Evolutionary conservation across 441 rosid genomes (phyloP).

Genomic region (Manihot esculenta): DNA sequence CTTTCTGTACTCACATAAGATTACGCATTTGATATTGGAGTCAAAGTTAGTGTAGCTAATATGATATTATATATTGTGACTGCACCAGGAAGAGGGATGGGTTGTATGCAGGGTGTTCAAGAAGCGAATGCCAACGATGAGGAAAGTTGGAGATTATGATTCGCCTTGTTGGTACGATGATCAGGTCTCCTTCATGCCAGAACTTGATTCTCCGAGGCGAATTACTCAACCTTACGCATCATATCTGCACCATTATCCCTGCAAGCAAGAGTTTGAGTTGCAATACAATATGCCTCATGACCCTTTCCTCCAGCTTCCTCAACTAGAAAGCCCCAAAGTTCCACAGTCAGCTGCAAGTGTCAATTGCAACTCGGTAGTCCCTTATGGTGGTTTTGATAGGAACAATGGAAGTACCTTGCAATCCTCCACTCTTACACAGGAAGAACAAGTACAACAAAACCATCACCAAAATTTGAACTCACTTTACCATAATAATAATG

Average conservation of each 20-base stretch:
- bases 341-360: conserved; percentile 44
- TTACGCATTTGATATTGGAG: too few relatives aligned
- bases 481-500: conserved; percentile 28
- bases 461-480: conserved; percentile 55
- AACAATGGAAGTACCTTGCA: conserved; percentile 51
- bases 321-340: conserved; percentile 75
- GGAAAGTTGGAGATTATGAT: conserved; percentile 74
- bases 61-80: conserved; percentile 1
- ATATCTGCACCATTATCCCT: conserved; percentile 54
- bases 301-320: conserved; percentile 81
- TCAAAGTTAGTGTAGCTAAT: not conserved
- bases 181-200: conserved; percentile 76
- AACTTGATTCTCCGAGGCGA: conserved; percentile 62
- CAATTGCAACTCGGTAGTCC: conserved; percentile 43
- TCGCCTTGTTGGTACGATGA: conserved; percentile 97
- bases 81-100: conserved; percentile 97
- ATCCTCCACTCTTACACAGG: conserved; percentile 53
- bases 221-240: conserved; percentile 49
- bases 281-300: conserved; percentile 56
- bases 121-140: conserved; percentile 69
- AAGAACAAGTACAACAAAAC: conserved; percentile 44
- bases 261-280: conserved; percentile 85
- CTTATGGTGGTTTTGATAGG: conserved; percentile 43
- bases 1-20: too few relatives aligned
- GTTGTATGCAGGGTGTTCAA: conserved; percentile 98